Base-by-base conservation (phyloP, 148 eudicot species). In the Arbutus unedo region DNA sequence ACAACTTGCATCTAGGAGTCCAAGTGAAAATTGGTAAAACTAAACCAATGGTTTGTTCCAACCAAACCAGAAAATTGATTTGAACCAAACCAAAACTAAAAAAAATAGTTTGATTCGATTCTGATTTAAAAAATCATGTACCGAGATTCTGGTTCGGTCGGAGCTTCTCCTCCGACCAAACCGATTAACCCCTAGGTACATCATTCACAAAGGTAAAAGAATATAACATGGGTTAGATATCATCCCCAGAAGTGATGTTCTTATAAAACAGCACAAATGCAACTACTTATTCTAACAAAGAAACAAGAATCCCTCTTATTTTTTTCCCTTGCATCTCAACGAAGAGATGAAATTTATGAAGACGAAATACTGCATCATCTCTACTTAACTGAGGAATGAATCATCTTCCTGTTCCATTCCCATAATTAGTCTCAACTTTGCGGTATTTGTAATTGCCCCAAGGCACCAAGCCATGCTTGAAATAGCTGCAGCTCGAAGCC, bases 281-380 rank as follows among this genome's bases (percentile, higher is more conserved):
- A 66, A 25, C 70, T 8, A 41, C 9, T 4, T 31, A 66, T 25
- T 66, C 23, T 25, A 4, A 66, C 0, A 2, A 25, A 2, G 44
- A 25, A 11, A 66, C 38, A 66, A 0, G 23, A 66, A 66, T 31
- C 71, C 2, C 43, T 4, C 71, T 66, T 25, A 66, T 66, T 66
- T 66, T 66, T 64, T 25, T 66, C 71, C 71, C 8, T 49, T 11
- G 78, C 78, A 74, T 74, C 56, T 48, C 78, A 48, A 48, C 41
- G 0, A 48, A n/a, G 56, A 48, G 21, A 48, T 2, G 56, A 48
- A 48, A 74, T 10, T 5, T 41, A 11, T 7, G 3, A 23, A 49
- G 49, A 73, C 4, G 2, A 44, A 19, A 45, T 73, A 8, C 78
- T 4, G 56, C 31, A 41, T 48, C 19, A 49, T 49, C 43, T 48